These are phyloP conservation scores for Chlamydomonas applanata DNA, from an alignment of 139 green algal species.

Conservation along the genomic window DNA sequence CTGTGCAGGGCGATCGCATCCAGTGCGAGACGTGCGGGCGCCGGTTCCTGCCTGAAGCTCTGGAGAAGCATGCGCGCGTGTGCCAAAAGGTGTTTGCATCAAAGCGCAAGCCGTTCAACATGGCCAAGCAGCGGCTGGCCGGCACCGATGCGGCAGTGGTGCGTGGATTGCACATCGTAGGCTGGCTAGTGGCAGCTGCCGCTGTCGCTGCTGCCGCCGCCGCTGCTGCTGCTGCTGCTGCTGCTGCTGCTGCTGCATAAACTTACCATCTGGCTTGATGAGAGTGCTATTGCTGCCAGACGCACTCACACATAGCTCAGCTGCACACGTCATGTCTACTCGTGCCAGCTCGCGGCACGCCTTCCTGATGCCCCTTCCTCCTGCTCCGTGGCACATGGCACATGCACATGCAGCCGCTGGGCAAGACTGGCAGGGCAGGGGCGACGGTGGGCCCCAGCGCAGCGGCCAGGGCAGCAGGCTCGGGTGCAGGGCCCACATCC, in stretches of 20 bases:
- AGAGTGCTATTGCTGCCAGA: too few species aligned
- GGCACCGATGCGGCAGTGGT: conserved; percentile 18
- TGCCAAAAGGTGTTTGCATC: conserved; percentile 45
- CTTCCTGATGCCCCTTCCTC: too few species aligned
- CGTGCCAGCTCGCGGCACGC: too few species aligned
- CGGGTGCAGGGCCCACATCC: background rate
- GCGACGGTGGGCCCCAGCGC: background rate
- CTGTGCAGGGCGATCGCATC: conserved; percentile 20
- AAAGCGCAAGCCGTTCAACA: conserved; percentile 48
- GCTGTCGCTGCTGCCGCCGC: conserved; percentile 6
- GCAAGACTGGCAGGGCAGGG: background rate
- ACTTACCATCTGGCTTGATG: too few species aligned
- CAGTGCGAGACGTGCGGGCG: conserved; percentile 41
- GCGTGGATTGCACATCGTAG: background rate
- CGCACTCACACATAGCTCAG: too few species aligned
- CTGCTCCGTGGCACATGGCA: too few species aligned
- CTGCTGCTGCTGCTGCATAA: too few species aligned
- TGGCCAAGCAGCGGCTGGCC: conserved; percentile 26
- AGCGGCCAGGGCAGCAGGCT: background rate
- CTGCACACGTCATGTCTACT: too few species aligned
- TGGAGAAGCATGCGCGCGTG: conserved; percentile 43
- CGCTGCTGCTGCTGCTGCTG: background rate
- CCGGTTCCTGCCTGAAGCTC: conserved; percentile 38
- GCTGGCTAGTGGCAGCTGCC: background rate
- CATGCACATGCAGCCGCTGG: background rate